Base-by-base conservation (phyloP, 352 stramenopile genomes). In the Albugo laibachii region DNA sequence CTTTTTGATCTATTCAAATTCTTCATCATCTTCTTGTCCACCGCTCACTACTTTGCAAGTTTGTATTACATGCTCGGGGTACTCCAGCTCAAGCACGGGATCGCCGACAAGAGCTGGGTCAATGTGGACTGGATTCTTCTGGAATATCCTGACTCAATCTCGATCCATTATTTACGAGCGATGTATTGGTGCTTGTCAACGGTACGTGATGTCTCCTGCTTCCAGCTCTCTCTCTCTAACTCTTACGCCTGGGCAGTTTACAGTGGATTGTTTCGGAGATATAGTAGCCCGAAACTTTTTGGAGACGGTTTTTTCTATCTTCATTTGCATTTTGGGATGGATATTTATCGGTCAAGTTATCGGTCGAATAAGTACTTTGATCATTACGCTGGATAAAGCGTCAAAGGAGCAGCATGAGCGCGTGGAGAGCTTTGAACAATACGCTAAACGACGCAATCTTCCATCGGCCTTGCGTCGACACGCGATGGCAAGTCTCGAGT, bases 301-400 rank as follows among this genome's bases (percentile, higher is more conserved):
- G 0, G 72, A 85, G 48, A 66, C 63, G 0, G 56, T 65, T 19
- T 85, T 64, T 38, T 69, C 66, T 3, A 58, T 67, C 15, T 74
- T 69, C 36, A 81, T 66, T 4, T 85, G 72, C 56, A 61, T 79
- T 5, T 55, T 85, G 11, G 72, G 72, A 0, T 85, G 72, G 72
- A 62, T 85, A 35, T 85, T 85, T 50, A 66, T 85, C 41, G 72
- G 69, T 0, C 72, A 85, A 42, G 66, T 83, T 12, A 83, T 83
- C 36, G 66, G 67, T 0, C 65, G 63, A 10, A 83, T 85, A 43
- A 83, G 76, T 13, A 48, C 63, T 16, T 50, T 85, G n/a, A 82
- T 85, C 59, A 57, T 75, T 15, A 75, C 67, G 2, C 59, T 83
- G 0, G 62, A 81, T 41, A 77, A 77, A 48, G 56, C 73, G 2